Evolutionary conservation across 2,329 filamentous ascomycete genomes (phyloP).

Genomic region (Trichoderma brevicompactum): DNA sequence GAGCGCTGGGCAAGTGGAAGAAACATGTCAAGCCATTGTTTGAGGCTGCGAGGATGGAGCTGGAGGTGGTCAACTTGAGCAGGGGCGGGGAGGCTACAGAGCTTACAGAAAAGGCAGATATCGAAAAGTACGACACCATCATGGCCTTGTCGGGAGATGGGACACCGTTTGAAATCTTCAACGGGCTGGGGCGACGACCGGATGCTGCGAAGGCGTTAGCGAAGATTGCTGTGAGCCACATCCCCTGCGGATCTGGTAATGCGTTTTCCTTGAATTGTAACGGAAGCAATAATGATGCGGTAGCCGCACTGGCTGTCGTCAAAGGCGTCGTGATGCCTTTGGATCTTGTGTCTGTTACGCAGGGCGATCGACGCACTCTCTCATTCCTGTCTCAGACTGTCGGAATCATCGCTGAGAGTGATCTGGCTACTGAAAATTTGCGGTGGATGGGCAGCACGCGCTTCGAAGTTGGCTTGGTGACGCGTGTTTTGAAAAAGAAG

Average conservation of each 20-base stretch:
- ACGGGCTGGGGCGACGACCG: conserved; percentile 77
- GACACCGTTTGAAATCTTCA: conserved; percentile 90
- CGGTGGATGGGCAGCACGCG: conserved; percentile 89
- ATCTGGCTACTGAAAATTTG: conserved; percentile 86
- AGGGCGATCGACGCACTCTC: conserved; percentile 72
- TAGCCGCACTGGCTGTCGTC: conserved; percentile 81
- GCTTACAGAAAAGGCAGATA: conserved; percentile 74
- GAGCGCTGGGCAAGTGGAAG: conserved; percentile 73
- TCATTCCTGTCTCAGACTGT: conserved; percentile 91
- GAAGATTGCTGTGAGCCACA: conserved; percentile 79
- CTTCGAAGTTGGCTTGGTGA: conserved; percentile 84
- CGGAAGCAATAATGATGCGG: conserved; percentile 73
- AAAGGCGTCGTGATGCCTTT: conserved; percentile 85
- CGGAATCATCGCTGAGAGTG: conserved; percentile 86
- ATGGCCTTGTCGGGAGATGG: conserved; percentile 92
- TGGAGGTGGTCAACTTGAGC: conserved; percentile 75
- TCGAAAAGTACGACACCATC: conserved; percentile 81
- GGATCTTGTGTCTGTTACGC: conserved; percentile 86
- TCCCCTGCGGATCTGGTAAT: conserved; percentile 94
- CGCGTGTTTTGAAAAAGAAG: conserved; percentile 73
- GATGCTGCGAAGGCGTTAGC: conserved; percentile 76
- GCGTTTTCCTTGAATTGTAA: conserved; percentile 90
- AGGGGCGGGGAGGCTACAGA: conserved; percentile 77
- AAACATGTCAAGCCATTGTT: conserved; percentile 80
- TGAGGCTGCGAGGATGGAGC: conserved; percentile 74